phyloP scores from a whole-genome alignment of 192 early-diverging fungal genomes.

The Podila verticillata region DNA sequence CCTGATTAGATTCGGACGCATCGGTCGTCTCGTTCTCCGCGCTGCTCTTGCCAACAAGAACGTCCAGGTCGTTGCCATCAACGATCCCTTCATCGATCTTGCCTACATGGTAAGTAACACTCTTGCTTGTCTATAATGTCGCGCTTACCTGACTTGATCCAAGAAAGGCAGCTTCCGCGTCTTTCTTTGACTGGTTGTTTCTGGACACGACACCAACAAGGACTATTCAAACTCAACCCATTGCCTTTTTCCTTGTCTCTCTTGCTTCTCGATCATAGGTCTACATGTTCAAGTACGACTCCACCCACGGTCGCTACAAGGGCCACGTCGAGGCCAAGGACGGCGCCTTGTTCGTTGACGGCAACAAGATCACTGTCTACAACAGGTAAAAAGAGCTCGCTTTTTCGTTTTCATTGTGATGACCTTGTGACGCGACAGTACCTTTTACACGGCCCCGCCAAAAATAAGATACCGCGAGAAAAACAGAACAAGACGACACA shows the following conservation, averaged over 20 bases:
- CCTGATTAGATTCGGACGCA: slow-evolving; percentile 87
- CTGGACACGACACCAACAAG: not conserved
- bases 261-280: slow-evolving; percentile 49
- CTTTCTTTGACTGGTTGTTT: not conserved
- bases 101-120: slow-evolving; percentile 84
- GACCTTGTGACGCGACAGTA: not conserved
- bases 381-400: slow-evolving; percentile 60
- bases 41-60: slow-evolving; percentile 80
- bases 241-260: not conserved
- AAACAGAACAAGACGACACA: not conserved
- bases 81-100: slow-evolving; percentile 97
- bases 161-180: not conserved
- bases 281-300: slow-evolving; percentile 99
- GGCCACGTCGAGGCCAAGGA: slow-evolving; percentile 81
- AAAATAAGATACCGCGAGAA: not conserved
- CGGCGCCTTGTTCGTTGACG: slow-evolving; percentile 92
- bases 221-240: not conserved
- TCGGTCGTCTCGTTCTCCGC: slow-evolving; percentile 97
- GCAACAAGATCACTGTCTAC: slow-evolving; percentile 80
- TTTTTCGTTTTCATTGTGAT: not conserved
- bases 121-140: not conserved
- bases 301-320: slow-evolving; percentile 96
- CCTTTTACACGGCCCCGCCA: not conserved
- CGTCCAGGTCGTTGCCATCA: slow-evolving; percentile 90
- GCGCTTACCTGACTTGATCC: slow-evolving; percentile 1